Percentiles rank a stretch among this genome's conserved stretches.
phyloP scores from a whole-genome alignment of 169 alveolate species.

The Cardiosporidium cionae region DNA sequence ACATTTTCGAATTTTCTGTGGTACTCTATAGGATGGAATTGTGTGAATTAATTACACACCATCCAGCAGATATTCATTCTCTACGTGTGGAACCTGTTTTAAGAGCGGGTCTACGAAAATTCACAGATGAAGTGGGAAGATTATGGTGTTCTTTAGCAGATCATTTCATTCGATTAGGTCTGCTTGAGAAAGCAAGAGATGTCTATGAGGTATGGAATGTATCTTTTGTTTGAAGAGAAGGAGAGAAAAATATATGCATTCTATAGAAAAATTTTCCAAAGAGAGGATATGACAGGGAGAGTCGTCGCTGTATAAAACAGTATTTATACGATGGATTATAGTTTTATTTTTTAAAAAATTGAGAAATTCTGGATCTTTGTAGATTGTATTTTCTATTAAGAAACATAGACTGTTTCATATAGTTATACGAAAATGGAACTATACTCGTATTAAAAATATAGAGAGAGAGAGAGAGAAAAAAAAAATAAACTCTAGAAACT shows the following conservation, averaged over 20 bases:
- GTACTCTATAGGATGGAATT: slow-evolving; percentile 42
- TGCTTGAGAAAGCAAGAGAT: slow-evolving; percentile 67
- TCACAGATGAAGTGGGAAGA: slow-evolving; percentile 70
- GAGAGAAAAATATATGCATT: background rate
- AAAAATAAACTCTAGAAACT: too few species aligned
- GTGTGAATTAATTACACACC: slow-evolving; percentile 64
- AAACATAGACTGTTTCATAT: too few species aligned
- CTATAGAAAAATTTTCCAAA: background rate
- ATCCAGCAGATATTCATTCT: slow-evolving; percentile 45
- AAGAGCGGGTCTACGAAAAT: slow-evolving; percentile 61
- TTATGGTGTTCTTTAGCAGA: slow-evolving; percentile 74
- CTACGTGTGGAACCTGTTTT: slow-evolving; percentile 50
- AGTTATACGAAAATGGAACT: too few species aligned
- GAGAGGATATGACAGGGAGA: too few species aligned
- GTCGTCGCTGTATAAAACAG: too few species aligned
- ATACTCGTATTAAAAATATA: too few species aligned
- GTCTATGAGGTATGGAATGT: slow-evolving; percentile 39
- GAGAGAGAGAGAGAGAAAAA: too few species aligned
- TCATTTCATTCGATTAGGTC: slow-evolving; percentile 56
- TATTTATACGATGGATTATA: too few species aligned
- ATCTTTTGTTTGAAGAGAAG: background rate
- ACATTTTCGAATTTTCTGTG: too few species aligned
- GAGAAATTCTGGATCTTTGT: too few species aligned
- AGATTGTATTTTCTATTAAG: too few species aligned
- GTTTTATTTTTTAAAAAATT: too few species aligned